Base-by-base conservation (phyloP, 495 filamentous ascomycete species). In the Coniosporium apollinis region DNA sequence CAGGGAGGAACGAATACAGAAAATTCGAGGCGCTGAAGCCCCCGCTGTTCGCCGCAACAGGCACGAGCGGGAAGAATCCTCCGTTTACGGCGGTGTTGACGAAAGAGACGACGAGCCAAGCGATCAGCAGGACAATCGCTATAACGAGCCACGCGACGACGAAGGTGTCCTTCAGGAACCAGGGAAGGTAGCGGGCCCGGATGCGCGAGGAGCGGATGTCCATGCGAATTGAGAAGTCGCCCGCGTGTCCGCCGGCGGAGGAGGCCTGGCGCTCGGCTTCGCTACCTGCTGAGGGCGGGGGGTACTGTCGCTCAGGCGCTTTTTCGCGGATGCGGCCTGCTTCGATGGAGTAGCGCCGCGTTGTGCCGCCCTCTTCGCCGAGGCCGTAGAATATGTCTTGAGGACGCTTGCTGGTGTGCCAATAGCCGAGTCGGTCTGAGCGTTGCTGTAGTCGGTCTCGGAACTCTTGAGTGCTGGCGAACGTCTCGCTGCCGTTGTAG, bases 21-120 rank as follows among this genome's bases (percentile, higher is more conserved):
- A 94, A 93, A 55, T 91, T 79, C 30, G 84, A 80, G 2, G 81
- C 58, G 4, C 82, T 89, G 51, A 86, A 94, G 22, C 76, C 82
- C 22, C 58, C 60, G 0, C 57, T 45, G 9, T 64, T 66, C 5
- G 81, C 74, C 1, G 64, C 60, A 0, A 79, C 70, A 4, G 60
- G 57, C 2, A 92, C 55, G 16, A 59, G 56, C 9, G 85, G 83
- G 10, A 63, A 55, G 56, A 91, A 94, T 18, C 83, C 85, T 8
- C 59, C 51, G 18, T 61, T 48, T 28, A 82, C 59, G 5, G 70
- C 74, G 26, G 70, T 65, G 30, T 76, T 68, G 39, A 87, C 63
- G 50, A 87, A 93, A 45, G 77, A 81, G 41, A 82, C 74, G 31
- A 82, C 51, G 31, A 92, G 62, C 28, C 87, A 67, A 8, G 80